A percentile compares a stretch with the other conserved stretches of the same genome.
phyloP scores from a whole-genome alignment of 2,329 filamentous ascomycete species.

The Hypoxylon sp. region DNA sequence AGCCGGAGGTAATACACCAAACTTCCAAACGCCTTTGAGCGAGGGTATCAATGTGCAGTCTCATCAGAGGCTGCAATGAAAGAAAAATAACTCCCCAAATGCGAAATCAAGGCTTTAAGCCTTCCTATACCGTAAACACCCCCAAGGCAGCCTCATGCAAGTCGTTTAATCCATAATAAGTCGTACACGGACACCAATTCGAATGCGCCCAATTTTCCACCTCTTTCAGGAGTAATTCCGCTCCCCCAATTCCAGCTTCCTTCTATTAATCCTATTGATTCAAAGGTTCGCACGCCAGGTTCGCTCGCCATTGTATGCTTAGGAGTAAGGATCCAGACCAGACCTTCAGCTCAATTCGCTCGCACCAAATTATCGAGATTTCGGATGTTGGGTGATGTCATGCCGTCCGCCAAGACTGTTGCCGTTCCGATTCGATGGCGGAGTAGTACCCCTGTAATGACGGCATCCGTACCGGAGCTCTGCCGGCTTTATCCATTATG shows the following conservation, averaged over 20 bases:
- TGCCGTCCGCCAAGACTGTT: not conserved
- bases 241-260: not conserved
- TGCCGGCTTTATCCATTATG: not conserved
- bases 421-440: not conserved
- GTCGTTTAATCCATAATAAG: slow-evolving; percentile 25
- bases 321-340: not conserved
- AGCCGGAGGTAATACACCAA: slow-evolving; percentile 20
- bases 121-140: slow-evolving; percentile 29
- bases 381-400: not conserved
- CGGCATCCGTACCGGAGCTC: not conserved
- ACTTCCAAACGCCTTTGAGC: slow-evolving; percentile 33
- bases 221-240: slow-evolving; percentile 4
- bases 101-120: slow-evolving; percentile 29
- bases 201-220: slow-evolving; percentile 5
- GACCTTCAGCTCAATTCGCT: not conserved
- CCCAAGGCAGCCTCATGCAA: slow-evolving; percentile 20
- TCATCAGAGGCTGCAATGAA: slow-evolving; percentile 3
- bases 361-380: no score
- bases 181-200: not conserved
- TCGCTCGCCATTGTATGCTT: not conserved
- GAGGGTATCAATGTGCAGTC: no score
- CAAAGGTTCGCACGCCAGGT: not conserved
- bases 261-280: not conserved
- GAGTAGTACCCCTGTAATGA: not conserved
- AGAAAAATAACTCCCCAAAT: slow-evolving; percentile 5